Evolutionary conservation across 768 basidiomycete species (phyloP), one percentile per base, ranked within the genome.

Genomic region (Auriscalpium orientale): DNA sequence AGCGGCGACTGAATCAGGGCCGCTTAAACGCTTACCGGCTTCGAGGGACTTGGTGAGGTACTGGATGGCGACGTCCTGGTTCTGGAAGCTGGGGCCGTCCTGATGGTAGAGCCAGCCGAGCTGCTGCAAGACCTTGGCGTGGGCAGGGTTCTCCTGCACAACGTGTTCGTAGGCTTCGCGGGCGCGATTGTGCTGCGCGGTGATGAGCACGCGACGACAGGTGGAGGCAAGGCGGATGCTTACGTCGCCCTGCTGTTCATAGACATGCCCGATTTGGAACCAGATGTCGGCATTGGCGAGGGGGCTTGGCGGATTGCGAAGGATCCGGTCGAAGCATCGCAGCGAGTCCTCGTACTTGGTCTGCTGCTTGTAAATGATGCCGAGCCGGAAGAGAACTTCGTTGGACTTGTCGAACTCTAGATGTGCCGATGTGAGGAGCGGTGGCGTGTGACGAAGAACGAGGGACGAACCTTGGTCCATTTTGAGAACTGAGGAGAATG

Each of bases 191-290:
- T 91, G 89, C 95, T 98, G 69, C 4, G 37, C 37, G 52, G 49
- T 35, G 56, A 53, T 34, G 63, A 66, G 46, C 64, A 56, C 35
- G 56, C 48, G 45, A 46, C 38, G 36, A 62, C 12, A 44, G 49
- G 13, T 37, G 22, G 34, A 22, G 4, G 54, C 43, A 5, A 44
- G 15, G 36, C 35, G 28, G 8, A 74, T 82, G 71, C 28, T 28
- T 68, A 95, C 95, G 68, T 98, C 94, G 72, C 93, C 89, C 71
- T 95, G 91, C 67, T 97, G 95, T 71, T 98, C 97, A 65, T 91
- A 93, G 18, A 98, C 95, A 66, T 98, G 97, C 2, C 97, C 97
- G 58, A 99, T 97, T 73, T 99, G 97, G 83, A 98, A 98, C 94
- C 95, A 98, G 61, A 99, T 98, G 64, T 99, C 97, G 55, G 93